A percentile compares a stretch with the other conserved stretches of the same genome.
Evolutionary conservation across 1,284 basidiomycete species (phyloP).

Genomic region (Cryptococcus neoformans): DNA sequence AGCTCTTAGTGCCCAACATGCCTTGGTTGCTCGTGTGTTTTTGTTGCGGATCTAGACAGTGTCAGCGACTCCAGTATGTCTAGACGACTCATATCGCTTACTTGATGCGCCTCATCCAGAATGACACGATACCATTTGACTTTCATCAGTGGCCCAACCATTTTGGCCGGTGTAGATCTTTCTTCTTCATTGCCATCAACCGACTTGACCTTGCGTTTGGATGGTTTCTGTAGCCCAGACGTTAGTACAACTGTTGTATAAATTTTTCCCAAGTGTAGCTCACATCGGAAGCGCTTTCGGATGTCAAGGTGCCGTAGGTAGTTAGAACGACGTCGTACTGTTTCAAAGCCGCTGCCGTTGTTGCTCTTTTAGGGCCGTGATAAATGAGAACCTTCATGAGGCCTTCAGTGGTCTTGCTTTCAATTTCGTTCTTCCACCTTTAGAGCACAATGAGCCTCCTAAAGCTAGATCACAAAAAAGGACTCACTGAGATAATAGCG

Average conservation of each 20-base stretch:
- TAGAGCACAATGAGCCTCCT: not conserved
- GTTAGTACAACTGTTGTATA: not conserved
- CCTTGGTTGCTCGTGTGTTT: conserved; percentile 33
- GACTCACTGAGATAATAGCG: conserved; percentile 45
- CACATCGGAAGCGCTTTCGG: conserved; percentile 26
- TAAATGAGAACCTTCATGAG: conserved; percentile 40
- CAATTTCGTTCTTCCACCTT: conserved; percentile 50
- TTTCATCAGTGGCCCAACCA: conserved; percentile 37
- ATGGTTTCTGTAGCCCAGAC: not conserved
- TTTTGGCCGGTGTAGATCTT: not conserved
- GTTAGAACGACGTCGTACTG: conserved; percentile 47
- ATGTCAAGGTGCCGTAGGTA: conserved; percentile 37
- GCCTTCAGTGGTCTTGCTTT: conserved; percentile 37
- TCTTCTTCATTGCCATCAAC: conserved; percentile 14
- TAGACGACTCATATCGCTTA: conserved; percentile 1
- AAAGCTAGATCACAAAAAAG: not conserved
- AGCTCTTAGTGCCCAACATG: conserved; percentile 31
- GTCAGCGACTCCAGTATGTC: not conserved
- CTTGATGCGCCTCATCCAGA: conserved; percentile 49
- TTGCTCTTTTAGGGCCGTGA: conserved; percentile 39
- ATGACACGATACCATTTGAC: conserved; percentile 48
- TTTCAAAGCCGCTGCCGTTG: conserved; percentile 30
- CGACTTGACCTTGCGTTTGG: conserved; percentile 17
- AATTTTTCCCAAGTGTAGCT: not conserved
- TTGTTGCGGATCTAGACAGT: conserved; percentile 35